Evolutionary conservation across 257 asterid species (phyloP).

Genomic region (Solanum gracilifrons): DNA sequence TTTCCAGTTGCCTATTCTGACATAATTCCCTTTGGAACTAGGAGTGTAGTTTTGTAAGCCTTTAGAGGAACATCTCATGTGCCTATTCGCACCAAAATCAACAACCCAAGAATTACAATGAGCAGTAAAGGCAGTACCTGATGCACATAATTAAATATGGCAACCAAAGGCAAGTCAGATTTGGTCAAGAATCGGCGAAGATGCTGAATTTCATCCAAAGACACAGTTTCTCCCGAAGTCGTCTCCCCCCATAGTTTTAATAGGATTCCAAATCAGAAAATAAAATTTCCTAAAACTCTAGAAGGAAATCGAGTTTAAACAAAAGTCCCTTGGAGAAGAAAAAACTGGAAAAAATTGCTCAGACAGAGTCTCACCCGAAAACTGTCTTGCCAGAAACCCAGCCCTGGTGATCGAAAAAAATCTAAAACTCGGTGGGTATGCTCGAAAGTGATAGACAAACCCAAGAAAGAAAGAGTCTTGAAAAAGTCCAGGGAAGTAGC

Average conservation of each 20-base stretch:
- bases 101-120: background rate
- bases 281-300: background rate
- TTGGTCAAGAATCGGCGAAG: background rate
- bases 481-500: background rate
- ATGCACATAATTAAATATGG: background rate
- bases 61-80: background rate
- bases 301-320: background rate
- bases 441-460: background rate
- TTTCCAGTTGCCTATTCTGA: background rate
- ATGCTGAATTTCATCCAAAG: background rate
- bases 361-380: background rate
- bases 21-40: background rate
- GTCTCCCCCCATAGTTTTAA: background rate
- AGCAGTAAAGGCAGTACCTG: background rate
- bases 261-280: background rate
- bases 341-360: background rate
- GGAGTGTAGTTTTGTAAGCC: background rate
- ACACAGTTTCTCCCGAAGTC: background rate
- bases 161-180: background rate
- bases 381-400: background rate
- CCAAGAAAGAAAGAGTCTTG: background rate
- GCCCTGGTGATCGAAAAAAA: background rate
- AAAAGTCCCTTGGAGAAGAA: background rate
- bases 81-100: background rate
- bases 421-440: background rate